Conservation (phyloP, 495 filamentous ascomycete species). For the Annulohypoxylon stygium region DNA sequence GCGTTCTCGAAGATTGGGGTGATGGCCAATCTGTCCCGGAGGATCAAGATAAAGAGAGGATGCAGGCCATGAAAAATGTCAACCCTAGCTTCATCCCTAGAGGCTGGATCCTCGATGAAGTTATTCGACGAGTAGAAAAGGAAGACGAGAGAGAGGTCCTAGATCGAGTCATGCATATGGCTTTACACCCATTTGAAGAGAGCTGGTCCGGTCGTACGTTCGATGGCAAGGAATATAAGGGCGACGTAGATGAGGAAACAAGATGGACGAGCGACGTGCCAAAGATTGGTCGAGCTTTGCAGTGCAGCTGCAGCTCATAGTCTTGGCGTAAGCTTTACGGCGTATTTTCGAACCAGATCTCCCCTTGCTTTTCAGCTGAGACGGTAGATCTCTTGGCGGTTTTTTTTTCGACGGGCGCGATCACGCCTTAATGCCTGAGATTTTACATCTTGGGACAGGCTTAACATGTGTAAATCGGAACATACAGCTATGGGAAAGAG, state of each 20-base stretch:
- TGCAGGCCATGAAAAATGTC: slow-evolving; percentile 79
- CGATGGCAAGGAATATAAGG: slow-evolving; percentile 57
- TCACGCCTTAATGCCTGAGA: background rate
- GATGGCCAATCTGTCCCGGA: slow-evolving; percentile 54
- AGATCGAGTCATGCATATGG: slow-evolving; percentile 79
- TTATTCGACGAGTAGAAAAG: slow-evolving; percentile 89
- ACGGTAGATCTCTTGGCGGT: background rate
- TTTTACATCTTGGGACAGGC: background rate
- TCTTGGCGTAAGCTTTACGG: background rate
- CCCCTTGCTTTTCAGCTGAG: background rate
- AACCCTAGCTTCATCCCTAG: slow-evolving; percentile 94
- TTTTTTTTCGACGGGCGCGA: background rate
- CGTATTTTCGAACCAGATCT: background rate
- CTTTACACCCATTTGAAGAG: slow-evolving; percentile 85
- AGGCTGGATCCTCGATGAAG: slow-evolving; percentile 92
- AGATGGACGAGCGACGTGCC: slow-evolving; percentile 93
- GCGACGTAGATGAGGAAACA: slow-evolving; percentile 77
- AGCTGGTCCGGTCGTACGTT: slow-evolving; percentile 69
- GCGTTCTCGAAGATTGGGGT: slow-evolving; percentile 80
- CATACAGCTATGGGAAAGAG: background rate
- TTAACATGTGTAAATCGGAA: background rate
- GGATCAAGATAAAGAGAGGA: slow-evolving; percentile 70
- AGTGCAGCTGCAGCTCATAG: slow-evolving; percentile 85
- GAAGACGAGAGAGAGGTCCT: slow-evolving; percentile 84
- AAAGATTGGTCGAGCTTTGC: slow-evolving; percentile 77